phyloP scores from a whole-genome alignment of 2,329 filamentous ascomycete genomes.

The Paracamarosporium sp. region DNA sequence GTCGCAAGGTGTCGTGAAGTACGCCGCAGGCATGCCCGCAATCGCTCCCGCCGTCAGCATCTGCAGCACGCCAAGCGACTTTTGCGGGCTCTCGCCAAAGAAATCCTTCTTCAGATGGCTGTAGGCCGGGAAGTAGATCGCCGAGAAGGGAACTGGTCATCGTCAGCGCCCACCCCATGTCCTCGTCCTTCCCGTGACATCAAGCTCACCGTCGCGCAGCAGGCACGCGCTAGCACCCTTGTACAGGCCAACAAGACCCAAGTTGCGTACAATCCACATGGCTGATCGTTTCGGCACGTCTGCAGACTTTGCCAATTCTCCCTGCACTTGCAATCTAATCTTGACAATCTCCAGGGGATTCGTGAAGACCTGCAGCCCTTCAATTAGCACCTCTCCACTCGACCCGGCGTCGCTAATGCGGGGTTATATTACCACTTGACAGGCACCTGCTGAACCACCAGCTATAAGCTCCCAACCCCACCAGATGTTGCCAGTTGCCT shows the following conservation, averaged over 20 bases:
- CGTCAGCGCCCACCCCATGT: slow-evolving; percentile 17
- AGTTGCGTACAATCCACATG: slow-evolving; percentile 96
- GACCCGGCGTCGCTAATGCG: slow-evolving; percentile 3
- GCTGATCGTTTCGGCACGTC: slow-evolving; percentile 88
- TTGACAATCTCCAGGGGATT: slow-evolving; percentile 99
- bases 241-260: slow-evolving; percentile 93
- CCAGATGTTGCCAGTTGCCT: slow-evolving; percentile 75
- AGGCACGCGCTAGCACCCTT: slow-evolving; percentile 95
- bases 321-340: slow-evolving; percentile 96
- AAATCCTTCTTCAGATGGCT: slow-evolving; percentile 91
- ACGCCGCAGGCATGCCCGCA: slow-evolving; percentile 64
- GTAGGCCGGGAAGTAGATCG: slow-evolving; percentile 98
- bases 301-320: slow-evolving; percentile 87
- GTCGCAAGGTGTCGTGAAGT: slow-evolving; percentile 95
- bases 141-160: slow-evolving; percentile 82
- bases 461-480: slow-evolving; percentile 78
- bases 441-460: slow-evolving; percentile 87
- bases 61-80: slow-evolving; percentile 89
- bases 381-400: slow-evolving; percentile 16
- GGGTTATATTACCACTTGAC: slow-evolving; percentile 80
- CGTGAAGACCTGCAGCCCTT: slow-evolving; percentile 76
- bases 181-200: not conserved
- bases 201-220: slow-evolving; percentile 71
- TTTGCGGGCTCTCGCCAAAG: slow-evolving; percentile 86
- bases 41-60: slow-evolving; percentile 95